A percentile compares a stretch with the other conserved stretches of the same genome.
Evolutionary conservation across 805 yeast species (phyloP).

Genomic region (Nakazawaea molendinolei): DNA sequence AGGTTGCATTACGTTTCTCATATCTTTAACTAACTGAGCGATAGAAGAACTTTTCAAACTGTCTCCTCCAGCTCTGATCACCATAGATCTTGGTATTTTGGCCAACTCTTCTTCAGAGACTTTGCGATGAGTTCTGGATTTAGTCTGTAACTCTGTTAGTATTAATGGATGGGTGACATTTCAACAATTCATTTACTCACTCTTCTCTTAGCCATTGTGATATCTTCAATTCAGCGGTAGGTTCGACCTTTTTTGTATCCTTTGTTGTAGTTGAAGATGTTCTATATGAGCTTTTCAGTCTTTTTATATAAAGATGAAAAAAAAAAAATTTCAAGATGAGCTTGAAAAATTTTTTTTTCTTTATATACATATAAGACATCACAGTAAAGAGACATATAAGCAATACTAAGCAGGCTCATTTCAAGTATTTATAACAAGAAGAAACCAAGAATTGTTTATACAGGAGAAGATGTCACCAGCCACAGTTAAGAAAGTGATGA

Average conservation of each 20-base stretch:
- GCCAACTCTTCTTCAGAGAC: slow-evolving; percentile 58
- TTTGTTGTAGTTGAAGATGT: slow-evolving; percentile 5
- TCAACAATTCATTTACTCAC: slow-evolving; percentile 18
- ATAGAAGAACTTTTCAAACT: slow-evolving; percentile 74
- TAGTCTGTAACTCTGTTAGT: slow-evolving; percentile 32
- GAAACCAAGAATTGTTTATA: no score
- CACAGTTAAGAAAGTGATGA: not conserved
- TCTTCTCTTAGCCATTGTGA: slow-evolving; percentile 23
- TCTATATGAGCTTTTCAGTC: slow-evolving; percentile 1
- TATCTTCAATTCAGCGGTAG: no score
- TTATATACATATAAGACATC: slow-evolving; percentile 25
- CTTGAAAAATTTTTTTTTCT: no score
- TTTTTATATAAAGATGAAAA: not conserved
- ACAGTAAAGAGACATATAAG: no score
- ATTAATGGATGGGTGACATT: not conserved
- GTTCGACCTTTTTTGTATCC: slow-evolving; percentile 4
- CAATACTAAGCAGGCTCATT: no score
- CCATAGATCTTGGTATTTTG: slow-evolving; percentile 90
- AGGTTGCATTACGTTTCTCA: slow-evolving; percentile 90
- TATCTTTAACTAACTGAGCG: slow-evolving; percentile 78
- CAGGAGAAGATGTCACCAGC: slow-evolving; percentile 8
- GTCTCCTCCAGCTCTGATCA: slow-evolving; percentile 68
- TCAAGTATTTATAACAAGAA: no score
- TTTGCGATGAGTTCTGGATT: slow-evolving; percentile 81
- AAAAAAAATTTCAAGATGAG: slow-evolving; percentile 18